Evolutionary conservation across 2,329 filamentous ascomycete genomes (phyloP), one percentile per base, ranked within the genome.

Genomic region (Pseudocercospora pini-densiflorae): DNA sequence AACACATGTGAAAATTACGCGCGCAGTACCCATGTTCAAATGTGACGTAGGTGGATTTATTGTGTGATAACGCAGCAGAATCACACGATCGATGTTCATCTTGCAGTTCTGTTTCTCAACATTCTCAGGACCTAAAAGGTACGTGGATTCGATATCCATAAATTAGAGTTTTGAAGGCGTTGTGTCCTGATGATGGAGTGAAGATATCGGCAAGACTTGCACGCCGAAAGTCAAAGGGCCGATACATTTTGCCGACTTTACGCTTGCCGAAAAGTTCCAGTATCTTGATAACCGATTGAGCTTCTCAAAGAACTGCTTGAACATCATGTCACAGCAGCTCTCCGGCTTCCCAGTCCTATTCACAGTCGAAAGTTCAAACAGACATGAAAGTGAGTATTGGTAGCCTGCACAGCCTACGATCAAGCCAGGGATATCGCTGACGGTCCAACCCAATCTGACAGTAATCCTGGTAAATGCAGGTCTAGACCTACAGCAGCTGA

Each of bases 291-390:
- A 8, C 29, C 8, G 8, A 31, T 31, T 31, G 29, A 31, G 29
- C 29, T 8, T 31, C 29, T 31, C 5, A 8, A 31, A 31, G 8
- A 31, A 31, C 29, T 31, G 29, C 29, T 9, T 31, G 8, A 31
- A 31, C 8, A 31, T 9, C 29, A 31, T 31, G 47, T 23, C 47
- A 21, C 19, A 47, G 14, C 43, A 47, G 43, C 43, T 47, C 43
- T 47, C 43, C 47, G 66, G 73, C 19, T 77, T 78, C 59, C 77
- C 78, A 16, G 68, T 77, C 62, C 67, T 80, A 53, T 80, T 80
- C 72, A 78, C 74, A n/a, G 73, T 79, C 57, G 74, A 74, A 31
- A 72, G 72, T 58, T 73, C 72, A 33, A 71, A 70, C 55, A 71
- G 77, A 51, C 78, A 80, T 64, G 78, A 80, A 64, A 61, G 76